A percentile compares a stretch with the other conserved stretches of the same genome.
These are phyloP conservation scores for Cytospora mali DNA, from an alignment of 2,329 filamentous ascomycete genomes.

Conservation along the genomic window DNA sequence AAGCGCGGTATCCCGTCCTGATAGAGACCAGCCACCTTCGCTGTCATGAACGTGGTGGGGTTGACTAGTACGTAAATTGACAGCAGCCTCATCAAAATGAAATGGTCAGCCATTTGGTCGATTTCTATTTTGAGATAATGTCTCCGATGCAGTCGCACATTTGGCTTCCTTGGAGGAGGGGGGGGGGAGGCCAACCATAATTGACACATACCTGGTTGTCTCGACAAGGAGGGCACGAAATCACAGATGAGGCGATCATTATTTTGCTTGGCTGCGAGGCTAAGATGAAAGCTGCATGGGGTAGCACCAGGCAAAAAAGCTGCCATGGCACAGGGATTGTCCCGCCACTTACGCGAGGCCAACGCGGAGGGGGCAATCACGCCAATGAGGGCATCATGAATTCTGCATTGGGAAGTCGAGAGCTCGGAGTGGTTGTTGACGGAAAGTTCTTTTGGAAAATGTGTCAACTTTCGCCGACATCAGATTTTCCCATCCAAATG, in stretches of 20 bases:
- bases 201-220: constrained; percentile 1
- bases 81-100: constrained; percentile 21
- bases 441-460: not conserved
- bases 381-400: constrained; percentile 16
- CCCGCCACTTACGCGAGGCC: not conserved
- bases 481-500: not conserved
- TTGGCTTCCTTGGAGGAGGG: constrained; percentile 1
- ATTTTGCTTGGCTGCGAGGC: constrained; percentile 17
- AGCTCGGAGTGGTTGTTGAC: not conserved
- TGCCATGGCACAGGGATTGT: not conserved
- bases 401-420: constrained; percentile 18
- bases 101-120: constrained; percentile 17
- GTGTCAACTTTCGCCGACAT: not conserved
- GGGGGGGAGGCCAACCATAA: constrained; percentile 5
- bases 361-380: not conserved
- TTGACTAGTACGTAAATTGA: constrained; percentile 17
- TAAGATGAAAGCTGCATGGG: constrained; percentile 26
- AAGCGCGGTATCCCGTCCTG: constrained; percentile 14
- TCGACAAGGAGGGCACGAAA: constrained; percentile 8
- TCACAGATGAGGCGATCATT: constrained; percentile 22
- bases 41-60: constrained; percentile 10
- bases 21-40: constrained; percentile 1
- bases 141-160: constrained; percentile 23
- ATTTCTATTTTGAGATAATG: constrained; percentile 25
- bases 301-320: constrained; percentile 9